Evolutionary conservation across 2,329 filamentous ascomycete genomes (phyloP).

Genomic region (Aspergillus sp.): DNA sequence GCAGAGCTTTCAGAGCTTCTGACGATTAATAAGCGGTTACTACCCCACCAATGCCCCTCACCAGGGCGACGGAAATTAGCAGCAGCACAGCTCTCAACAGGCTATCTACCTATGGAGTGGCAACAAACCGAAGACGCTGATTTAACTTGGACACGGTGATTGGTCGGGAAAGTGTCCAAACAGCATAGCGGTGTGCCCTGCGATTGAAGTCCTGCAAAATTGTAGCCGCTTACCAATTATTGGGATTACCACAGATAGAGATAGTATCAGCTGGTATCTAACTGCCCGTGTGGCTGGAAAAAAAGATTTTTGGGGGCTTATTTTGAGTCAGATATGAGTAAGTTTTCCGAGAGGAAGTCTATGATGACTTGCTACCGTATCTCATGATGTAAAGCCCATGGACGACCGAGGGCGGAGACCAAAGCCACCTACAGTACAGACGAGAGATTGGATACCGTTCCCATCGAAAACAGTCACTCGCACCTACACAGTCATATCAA

Average conservation of each 20-base stretch:
- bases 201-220: background rate
- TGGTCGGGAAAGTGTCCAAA: background rate
- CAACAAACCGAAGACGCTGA: background rate
- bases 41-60: conserved; percentile 12
- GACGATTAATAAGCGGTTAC: conserved; percentile 3
- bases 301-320: background rate
- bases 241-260: background rate
- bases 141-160: background rate
- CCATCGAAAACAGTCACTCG: background rate
- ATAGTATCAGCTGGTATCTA: background rate
- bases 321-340: background rate
- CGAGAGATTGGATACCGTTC: background rate
- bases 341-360: background rate
- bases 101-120: background rate
- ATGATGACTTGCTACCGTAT: background rate
- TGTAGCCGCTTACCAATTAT: conserved; percentile 1
- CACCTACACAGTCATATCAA: background rate
- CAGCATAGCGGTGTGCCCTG: background rate
- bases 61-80: background rate
- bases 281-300: background rate
- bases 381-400: background rate
- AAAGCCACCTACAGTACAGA: background rate
- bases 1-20: conserved; percentile 7
- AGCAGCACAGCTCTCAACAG: background rate
- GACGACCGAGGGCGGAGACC: background rate